Conservation (phyloP, 108 stramenopile genomes). For the Cyclotella atomus region DNA sequence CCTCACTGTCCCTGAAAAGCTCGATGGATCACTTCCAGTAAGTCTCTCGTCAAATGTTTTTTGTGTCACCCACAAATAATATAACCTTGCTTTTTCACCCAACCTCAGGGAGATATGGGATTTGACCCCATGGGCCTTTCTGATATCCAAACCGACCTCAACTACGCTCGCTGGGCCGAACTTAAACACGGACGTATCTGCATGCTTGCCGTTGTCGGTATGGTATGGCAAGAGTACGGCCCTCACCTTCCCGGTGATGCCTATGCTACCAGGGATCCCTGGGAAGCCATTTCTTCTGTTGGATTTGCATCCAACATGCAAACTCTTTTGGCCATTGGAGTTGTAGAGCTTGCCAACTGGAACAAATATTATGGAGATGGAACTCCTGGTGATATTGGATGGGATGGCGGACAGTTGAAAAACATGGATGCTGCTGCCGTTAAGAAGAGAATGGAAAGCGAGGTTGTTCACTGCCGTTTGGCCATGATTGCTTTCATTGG, state of each 20-base stretch:
- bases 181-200: conserved; percentile 82
- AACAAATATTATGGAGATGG: conserved; percentile 75
- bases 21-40: conserved; percentile 94
- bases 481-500: conserved; percentile 91
- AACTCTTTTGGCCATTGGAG: conserved; percentile 75
- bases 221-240: conserved; percentile 77
- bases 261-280: conserved; percentile 79
- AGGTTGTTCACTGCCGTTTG: conserved; percentile 89
- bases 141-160: conserved; percentile 79
- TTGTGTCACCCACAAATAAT: no score
- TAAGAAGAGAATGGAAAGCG: conserved; percentile 55
- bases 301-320: conserved; percentile 82
- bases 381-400: conserved; percentile 79
- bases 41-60: no score
- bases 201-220: conserved; percentile 87
- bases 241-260: conserved; percentile 83
- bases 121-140: conserved; percentile 98
- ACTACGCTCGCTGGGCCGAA: conserved; percentile 91
- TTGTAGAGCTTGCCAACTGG: conserved; percentile 74
- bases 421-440: conserved; percentile 51
- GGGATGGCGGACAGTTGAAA: conserved; percentile 52
- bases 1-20: conserved; percentile 89
- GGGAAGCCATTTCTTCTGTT: conserved; percentile 72
- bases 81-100: no score
- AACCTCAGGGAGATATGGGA: conserved; percentile 96